phyloP scores from a whole-genome alignment of 306 rosid species.

The Acacia confusa region DNA sequence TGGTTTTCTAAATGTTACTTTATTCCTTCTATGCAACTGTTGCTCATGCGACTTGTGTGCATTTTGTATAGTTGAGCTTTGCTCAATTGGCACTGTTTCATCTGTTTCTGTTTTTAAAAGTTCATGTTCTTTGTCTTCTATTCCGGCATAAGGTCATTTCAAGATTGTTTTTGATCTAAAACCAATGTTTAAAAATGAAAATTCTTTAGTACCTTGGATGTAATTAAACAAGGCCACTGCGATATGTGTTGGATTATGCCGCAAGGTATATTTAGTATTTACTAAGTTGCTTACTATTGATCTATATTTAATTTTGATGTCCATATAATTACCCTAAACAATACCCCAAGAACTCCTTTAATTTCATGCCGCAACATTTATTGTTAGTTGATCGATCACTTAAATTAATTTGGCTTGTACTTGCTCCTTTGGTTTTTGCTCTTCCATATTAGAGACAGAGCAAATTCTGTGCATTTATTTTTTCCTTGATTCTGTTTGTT shows the following conservation, averaged over 20 bases:
- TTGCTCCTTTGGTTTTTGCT: conserved; percentile 7
- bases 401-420: neutral
- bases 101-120: neutral
- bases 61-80: conserved; percentile 23
- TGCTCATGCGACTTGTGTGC: neutral
- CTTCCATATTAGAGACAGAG: neutral
- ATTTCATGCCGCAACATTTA: neutral
- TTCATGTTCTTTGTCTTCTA: neutral
- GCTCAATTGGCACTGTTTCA: neutral
- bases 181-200: neutral
- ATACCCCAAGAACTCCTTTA: neutral
- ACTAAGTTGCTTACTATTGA: neutral
- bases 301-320: neutral
- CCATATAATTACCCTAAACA: neutral
- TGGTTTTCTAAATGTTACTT: conserved; percentile 14
- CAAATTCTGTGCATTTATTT: neutral
- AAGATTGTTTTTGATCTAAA: neutral
- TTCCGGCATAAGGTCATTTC: neutral
- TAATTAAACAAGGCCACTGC: neutral
- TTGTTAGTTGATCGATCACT: neutral
- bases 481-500: neutral
- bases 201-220: neutral
- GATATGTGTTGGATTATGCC: neutral
- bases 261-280: neutral
- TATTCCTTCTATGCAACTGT: neutral